Conservation (phyloP, 202 grass and related monocot genomes). For the Elaeis oleifera region DNA sequence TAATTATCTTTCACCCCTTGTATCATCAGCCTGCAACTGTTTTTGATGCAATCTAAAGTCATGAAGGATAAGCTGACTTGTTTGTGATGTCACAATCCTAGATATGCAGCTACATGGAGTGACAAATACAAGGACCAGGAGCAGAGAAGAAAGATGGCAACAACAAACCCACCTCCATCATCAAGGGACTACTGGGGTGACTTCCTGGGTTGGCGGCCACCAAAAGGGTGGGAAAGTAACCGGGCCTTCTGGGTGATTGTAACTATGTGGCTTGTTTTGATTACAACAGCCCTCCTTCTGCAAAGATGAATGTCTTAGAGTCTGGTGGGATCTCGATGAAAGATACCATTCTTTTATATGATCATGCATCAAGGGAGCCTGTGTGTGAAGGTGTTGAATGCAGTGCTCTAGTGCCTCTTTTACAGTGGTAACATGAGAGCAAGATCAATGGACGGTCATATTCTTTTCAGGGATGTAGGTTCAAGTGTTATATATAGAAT, state of each 20-base stretch:
- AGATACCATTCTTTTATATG: too few species aligned
- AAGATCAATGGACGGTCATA: too few species aligned
- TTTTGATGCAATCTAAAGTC: too few species aligned
- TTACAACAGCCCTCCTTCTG: constrained; percentile 72
- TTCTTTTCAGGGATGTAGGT: too few species aligned
- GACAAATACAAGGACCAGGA: constrained; percentile 80
- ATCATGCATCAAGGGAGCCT: too few species aligned
- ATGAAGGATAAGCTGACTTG: background rate
- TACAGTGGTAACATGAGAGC: too few species aligned
- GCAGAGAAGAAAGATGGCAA: constrained; percentile 46
- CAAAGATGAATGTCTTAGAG: constrained; percentile 38
- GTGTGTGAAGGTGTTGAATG: too few species aligned
- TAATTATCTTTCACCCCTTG: too few species aligned
- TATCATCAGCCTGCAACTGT: too few species aligned
- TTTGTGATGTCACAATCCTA: constrained; percentile 12
- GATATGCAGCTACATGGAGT: constrained; percentile 89
- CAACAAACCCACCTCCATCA: constrained; percentile 30
- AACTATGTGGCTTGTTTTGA: constrained; percentile 67
- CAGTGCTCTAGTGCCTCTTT: too few species aligned
- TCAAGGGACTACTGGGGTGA: constrained; percentile 58
- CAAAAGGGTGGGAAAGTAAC: constrained; percentile 53
- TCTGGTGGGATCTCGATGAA: too few species aligned
- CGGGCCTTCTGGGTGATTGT: constrained; percentile 54
- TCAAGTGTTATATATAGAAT: too few species aligned
- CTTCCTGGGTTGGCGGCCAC: constrained; percentile 45